Base-by-base conservation (phyloP, 306 rosid genomes). In the Oemleria cerasiformis region DNA sequence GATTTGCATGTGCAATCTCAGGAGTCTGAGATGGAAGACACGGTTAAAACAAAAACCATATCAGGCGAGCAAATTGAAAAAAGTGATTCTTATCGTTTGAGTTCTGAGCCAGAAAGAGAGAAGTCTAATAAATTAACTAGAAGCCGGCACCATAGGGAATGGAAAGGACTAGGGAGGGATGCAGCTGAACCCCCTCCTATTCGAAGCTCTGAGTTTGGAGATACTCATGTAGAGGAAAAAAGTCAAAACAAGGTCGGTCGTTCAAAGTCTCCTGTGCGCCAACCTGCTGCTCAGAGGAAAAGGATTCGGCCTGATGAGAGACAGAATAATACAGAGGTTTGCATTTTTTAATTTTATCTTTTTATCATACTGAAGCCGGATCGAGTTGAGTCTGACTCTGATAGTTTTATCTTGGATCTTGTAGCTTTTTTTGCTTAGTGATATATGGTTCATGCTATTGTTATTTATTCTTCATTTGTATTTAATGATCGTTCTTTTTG, bases 161-260 rank as follows among this genome's bases (percentile, higher is more conserved):
- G 99, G 99, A 91, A 86, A 79, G 95, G 92, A 74, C 72, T 87
- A 69, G 77, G 21, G 7, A 85, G 81, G 81, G 85, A 78, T 79
- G 88, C 79, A 50, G 86, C 73, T 57, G 96, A 95, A 78, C 85
- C 88, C 14, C 87, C 88, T 50, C 81, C 89, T n/a, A 68, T 87
- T 57, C 80, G 77, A 64, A 86, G 88, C 78, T 88, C 87, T 71
- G 91, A 73, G 68, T 64, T 83, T 68, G 86, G 86, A 41, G 67
- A 53, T 66, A 54, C 77, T 53, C 64, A 79, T 51, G 56, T 59
- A 62, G 88, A 86, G 57, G 84, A 77, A 71, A 87, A 81, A n/a
- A 13, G 74, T 68, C 72, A 11, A 44, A 63, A 56, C 63, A 65
- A 75, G 76, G 77, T 64, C 55, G 78, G 76, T 78, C 80, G 57